phyloP scores from a whole-genome alignment of 768 basidiomycete species.

The Obba rivulosa region DNA sequence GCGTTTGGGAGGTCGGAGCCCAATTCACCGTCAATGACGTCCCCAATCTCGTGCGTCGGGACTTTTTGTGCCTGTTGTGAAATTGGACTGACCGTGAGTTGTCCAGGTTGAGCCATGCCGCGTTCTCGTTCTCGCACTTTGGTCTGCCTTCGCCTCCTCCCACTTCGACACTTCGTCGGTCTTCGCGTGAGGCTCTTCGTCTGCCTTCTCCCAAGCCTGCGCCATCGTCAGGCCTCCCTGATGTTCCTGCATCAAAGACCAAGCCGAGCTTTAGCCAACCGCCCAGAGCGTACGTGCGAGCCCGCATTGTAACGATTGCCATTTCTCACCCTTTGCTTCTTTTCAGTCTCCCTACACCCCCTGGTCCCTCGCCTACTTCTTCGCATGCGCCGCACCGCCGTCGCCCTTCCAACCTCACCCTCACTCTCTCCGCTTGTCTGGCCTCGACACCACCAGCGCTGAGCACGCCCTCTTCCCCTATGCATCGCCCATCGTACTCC shows the following conservation, averaged over 20 bases:
- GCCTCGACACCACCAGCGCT: background rate
- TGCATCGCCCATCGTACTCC: constrained; percentile 20
- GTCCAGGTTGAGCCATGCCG: constrained; percentile 1
- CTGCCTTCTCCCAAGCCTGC: constrained; percentile 60
- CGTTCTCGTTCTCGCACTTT: constrained; percentile 10
- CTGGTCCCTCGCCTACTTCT: background rate
- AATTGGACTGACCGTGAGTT: background rate
- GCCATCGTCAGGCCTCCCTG: constrained; percentile 48
- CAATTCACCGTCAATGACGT: constrained; percentile 6
- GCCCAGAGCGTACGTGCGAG: background rate
- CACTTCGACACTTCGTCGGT: constrained; percentile 20
- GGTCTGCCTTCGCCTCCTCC: constrained; percentile 5
- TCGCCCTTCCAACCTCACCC: constrained; percentile 20
- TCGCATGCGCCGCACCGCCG: background rate
- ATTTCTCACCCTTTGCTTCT: background rate
- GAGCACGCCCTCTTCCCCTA: background rate
- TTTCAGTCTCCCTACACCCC: no score
- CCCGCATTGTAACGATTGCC: background rate
- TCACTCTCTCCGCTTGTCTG: constrained; percentile 18
- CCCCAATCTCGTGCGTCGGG: constrained; percentile 9
- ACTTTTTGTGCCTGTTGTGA: background rate
- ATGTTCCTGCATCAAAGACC: constrained; percentile 25
- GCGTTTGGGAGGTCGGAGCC: constrained; percentile 11
- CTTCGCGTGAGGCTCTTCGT: constrained; percentile 39
- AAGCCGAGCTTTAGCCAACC: background rate